Evolutionary conservation across 2,329 filamentous ascomycete species (phyloP).

Genomic region (Coniosporium tulheliwenetii): DNA sequence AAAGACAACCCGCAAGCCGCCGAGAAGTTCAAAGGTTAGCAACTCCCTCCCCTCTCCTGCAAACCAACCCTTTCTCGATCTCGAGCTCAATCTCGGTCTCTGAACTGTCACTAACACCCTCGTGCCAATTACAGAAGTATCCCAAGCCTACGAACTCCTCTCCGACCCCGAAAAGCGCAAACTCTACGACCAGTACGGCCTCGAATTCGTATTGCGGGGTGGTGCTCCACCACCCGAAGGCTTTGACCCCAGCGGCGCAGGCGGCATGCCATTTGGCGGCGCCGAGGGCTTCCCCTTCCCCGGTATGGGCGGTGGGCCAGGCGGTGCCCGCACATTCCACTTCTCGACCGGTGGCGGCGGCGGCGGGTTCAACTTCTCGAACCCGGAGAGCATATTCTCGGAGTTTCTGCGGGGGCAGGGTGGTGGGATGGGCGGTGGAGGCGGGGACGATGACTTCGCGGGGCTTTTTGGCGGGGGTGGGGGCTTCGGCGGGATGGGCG

Average conservation of each 20-base stretch:
- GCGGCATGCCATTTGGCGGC: slow-evolving; percentile 35
- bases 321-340: slow-evolving; percentile 41
- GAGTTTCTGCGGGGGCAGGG: slow-evolving; percentile 56
- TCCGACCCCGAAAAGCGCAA: slow-evolving; percentile 95
- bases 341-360: slow-evolving; percentile 42
- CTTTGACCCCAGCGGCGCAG: slow-evolving; percentile 32
- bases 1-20: slow-evolving; percentile 70
- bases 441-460: slow-evolving; percentile 30
- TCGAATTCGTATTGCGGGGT: slow-evolving; percentile 80
- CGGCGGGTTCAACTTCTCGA: slow-evolving; percentile 66
- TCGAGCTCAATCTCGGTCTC: neutral
- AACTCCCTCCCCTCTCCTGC: neutral
- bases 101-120: neutral
- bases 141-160: slow-evolving; percentile 94
- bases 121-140: slow-evolving; percentile 46
- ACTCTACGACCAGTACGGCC: slow-evolving; percentile 84
- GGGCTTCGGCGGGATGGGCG: slow-evolving; percentile 17
- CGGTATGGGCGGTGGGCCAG: slow-evolving; percentile 31
- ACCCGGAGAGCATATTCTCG: slow-evolving; percentile 70
- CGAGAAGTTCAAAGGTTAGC: slow-evolving; percentile 79
- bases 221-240: slow-evolving; percentile 50
- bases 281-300: slow-evolving; percentile 4
- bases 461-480: slow-evolving; percentile 21
- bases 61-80: neutral
- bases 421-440: slow-evolving; percentile 30